These are phyloP conservation scores for Tolypocladium album DNA, from an alignment of 2,329 filamentous ascomycete species.

Conservation along the genomic window DNA sequence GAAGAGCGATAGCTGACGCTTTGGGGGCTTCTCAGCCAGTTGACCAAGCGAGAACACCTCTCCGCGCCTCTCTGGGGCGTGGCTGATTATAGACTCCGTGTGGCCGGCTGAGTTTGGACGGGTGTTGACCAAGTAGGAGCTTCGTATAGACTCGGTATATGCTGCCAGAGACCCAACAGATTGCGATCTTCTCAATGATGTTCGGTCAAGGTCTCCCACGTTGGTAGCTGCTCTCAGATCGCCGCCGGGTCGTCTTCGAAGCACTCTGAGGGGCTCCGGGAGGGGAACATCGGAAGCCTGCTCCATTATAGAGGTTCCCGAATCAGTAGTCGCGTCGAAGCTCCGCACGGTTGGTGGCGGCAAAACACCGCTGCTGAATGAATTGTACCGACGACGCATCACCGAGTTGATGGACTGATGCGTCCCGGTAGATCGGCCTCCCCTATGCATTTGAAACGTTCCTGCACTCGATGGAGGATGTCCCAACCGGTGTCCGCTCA, in stretches of 20 bases:
- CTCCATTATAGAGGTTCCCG: slow-evolving; percentile 37
- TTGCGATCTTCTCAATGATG: slow-evolving; percentile 38
- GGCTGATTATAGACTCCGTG: slow-evolving; percentile 9
- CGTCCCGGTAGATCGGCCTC: slow-evolving; percentile 37
- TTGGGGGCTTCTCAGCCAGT: slow-evolving; percentile 38
- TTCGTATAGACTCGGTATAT: slow-evolving; percentile 49
- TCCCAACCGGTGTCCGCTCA: slow-evolving; percentile 11
- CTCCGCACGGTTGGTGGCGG: slow-evolving; percentile 43
- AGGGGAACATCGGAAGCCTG: slow-evolving; percentile 26
- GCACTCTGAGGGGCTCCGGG: slow-evolving; percentile 46
- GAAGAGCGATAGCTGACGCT: slow-evolving; percentile 41
- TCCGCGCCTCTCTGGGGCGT: slow-evolving; percentile 16
- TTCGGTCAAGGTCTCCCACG: slow-evolving; percentile 47
- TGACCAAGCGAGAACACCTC: slow-evolving; percentile 49
- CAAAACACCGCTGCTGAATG: slow-evolving; percentile 45
- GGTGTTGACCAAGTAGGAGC: slow-evolving; percentile 41
- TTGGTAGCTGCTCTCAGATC: slow-evolving; percentile 60
- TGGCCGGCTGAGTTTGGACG: slow-evolving; percentile 15
- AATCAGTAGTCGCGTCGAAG: slow-evolving; percentile 49
- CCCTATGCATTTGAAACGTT: slow-evolving; percentile 26
- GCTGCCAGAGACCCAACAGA: slow-evolving; percentile 50
- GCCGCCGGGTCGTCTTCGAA: slow-evolving; percentile 65
- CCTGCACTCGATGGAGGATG: slow-evolving; percentile 15
- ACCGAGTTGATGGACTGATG: slow-evolving; percentile 38
- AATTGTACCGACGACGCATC: slow-evolving; percentile 46